Evolutionary conservation across 2,329 filamentous ascomycete genomes (phyloP).

Genomic region (Colletotrichum shisoi): DNA sequence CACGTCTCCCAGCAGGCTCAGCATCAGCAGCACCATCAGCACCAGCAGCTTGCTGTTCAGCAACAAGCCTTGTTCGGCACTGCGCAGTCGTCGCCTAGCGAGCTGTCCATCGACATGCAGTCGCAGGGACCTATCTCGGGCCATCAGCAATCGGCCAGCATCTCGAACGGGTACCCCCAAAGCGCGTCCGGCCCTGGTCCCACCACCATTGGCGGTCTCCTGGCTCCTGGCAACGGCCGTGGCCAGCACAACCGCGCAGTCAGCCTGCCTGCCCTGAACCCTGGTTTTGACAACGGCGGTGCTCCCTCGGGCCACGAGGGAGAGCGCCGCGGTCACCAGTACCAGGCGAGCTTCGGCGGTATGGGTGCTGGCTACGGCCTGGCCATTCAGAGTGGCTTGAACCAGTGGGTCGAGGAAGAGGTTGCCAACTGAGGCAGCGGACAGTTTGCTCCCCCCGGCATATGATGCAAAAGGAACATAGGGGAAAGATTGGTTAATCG

Average conservation of each 20-base stretch:
- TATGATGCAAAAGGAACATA: constrained; percentile 31
- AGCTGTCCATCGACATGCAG: constrained; percentile 66
- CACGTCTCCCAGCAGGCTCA: constrained; percentile 78
- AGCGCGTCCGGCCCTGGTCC: constrained; percentile 63
- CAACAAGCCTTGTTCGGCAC: constrained; percentile 84
- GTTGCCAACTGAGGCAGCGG: constrained; percentile 61
- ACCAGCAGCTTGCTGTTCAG: constrained; percentile 74
- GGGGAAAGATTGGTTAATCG: constrained; percentile 52
- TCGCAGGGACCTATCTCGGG: constrained; percentile 67
- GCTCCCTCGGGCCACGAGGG: constrained; percentile 56
- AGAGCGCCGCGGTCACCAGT: constrained; percentile 70
- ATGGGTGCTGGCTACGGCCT: constrained; percentile 68
- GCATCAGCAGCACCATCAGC: constrained; percentile 77
- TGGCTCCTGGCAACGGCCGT: constrained; percentile 72
- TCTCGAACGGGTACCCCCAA: constrained; percentile 68
- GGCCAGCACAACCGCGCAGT: constrained; percentile 80
- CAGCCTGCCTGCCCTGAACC: constrained; percentile 78
- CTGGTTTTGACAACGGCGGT: constrained; percentile 68
- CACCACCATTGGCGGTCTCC: constrained; percentile 77
- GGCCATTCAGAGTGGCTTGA: constrained; percentile 69
- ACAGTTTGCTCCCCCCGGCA: constrained; percentile 11
- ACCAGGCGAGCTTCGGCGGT: constrained; percentile 69
- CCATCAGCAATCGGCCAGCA: constrained; percentile 72
- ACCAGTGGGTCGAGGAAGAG: constrained; percentile 74
- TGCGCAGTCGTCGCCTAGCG: constrained; percentile 66